Conservation (phyloP, 2,329 filamentous ascomycete genomes). For the Xylaria sp. region DNA sequence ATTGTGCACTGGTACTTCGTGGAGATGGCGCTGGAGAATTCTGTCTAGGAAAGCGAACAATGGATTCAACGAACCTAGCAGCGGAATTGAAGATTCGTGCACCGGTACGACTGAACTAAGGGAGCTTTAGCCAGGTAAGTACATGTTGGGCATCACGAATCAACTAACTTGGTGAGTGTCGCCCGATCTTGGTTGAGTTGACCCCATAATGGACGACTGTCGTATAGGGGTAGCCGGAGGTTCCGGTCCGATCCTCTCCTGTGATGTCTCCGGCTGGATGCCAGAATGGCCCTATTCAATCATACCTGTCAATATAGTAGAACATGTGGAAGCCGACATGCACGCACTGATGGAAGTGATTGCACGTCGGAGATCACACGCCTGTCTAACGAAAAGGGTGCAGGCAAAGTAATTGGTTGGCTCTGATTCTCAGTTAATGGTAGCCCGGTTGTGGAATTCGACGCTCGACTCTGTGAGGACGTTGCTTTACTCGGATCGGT, state of each 20-base stretch:
- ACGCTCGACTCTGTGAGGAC: conserved; percentile 20
- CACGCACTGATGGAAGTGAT: conserved; percentile 29
- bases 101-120: conserved; percentile 21
- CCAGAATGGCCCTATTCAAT: conserved; percentile 12
- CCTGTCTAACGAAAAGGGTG: conserved; percentile 28
- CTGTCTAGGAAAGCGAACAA: conserved; percentile 21
- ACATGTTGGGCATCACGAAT: not conserved
- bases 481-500: conserved; percentile 14
- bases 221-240: conserved; percentile 26
- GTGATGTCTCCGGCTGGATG: conserved; percentile 9
- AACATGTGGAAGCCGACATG: not conserved
- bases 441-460: conserved; percentile 16
- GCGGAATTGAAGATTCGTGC: conserved; percentile 27
- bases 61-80: conserved; percentile 26
- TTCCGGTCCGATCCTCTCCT: conserved; percentile 11
- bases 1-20: conserved; percentile 7
- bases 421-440: conserved; percentile 13
- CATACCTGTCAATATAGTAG: conserved; percentile 7
- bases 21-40: conserved; percentile 19
- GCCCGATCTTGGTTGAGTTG: conserved; percentile 7
- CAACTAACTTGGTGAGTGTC: conserved; percentile 13
- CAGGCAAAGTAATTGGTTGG: conserved; percentile 25
- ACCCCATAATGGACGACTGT: conserved; percentile 21
- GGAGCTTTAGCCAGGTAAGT: conserved; percentile 4
- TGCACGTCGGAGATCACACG: conserved; percentile 28